A percentile compares a stretch with the other conserved stretches of the same genome.
These are phyloP conservation scores for Coemansia sp. DNA, from an alignment of 192 early-diverging fungal genomes.

Conservation along the genomic window DNA sequence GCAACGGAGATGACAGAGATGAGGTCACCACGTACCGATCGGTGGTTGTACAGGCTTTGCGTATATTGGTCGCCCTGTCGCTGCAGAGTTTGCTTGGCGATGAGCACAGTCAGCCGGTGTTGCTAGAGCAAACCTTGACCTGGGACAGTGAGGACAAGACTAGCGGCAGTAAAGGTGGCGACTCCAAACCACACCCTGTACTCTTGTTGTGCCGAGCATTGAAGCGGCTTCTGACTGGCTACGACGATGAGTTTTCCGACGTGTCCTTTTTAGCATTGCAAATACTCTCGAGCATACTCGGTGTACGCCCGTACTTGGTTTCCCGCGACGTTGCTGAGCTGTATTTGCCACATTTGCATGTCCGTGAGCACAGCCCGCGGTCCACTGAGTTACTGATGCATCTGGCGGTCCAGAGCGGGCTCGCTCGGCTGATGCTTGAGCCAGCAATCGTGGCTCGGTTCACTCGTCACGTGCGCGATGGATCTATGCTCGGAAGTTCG, in stretches of 20 bases:
- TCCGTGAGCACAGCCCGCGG: slow-evolving; percentile 38
- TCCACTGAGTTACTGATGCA: slow-evolving; percentile 41
- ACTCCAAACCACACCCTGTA: background rate
- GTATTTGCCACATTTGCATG: slow-evolving; percentile 29
- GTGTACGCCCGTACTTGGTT: slow-evolving; percentile 23
- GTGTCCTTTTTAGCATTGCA: slow-evolving; percentile 24
- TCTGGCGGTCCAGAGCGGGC: slow-evolving; percentile 28
- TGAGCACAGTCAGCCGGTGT: background rate
- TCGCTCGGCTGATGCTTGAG: slow-evolving; percentile 28
- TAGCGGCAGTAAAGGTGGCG: background rate
- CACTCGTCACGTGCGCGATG: background rate
- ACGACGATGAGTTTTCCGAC: slow-evolving; percentile 3
- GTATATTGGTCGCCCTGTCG: slow-evolving; percentile 19
- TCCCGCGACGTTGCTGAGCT: slow-evolving; percentile 14
- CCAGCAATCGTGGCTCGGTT: slow-evolving; percentile 15
- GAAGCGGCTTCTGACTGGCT: background rate
- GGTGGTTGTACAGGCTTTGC: slow-evolving; percentile 11
- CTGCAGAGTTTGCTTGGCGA: slow-evolving; percentile 7
- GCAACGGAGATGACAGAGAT: background rate
- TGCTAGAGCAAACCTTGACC: slow-evolving; percentile 15
- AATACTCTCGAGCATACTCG: slow-evolving; percentile 26
- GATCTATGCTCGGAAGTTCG: slow-evolving; percentile 1
- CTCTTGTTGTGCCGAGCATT: background rate
- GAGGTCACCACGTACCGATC: slow-evolving; percentile 16
- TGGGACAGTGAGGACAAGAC: slow-evolving; percentile 15